These are phyloP conservation scores for Paramecium bursaria DNA, from an alignment of 73 alveolate genomes.

Conservation along the genomic window DNA sequence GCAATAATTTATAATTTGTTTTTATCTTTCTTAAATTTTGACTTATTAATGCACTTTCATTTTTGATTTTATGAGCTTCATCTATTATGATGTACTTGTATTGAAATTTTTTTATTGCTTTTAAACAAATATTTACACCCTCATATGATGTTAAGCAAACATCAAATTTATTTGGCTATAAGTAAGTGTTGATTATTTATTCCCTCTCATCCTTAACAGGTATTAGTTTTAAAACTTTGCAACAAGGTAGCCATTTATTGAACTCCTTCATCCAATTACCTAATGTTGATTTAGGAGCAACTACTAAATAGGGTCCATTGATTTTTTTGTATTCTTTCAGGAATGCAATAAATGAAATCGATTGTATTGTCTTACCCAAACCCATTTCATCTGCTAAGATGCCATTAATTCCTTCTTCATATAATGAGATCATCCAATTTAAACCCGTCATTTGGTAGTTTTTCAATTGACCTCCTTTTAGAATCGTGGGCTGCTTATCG, in stretches of 20 bases:
- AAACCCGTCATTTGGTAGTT: conserved; percentile 96
- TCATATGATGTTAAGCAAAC: conserved; percentile 96
- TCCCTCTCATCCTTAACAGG: conserved; percentile 94
- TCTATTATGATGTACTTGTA: conserved; percentile 94
- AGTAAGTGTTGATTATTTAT: conserved; percentile 82
- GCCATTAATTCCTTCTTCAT: conserved; percentile 88
- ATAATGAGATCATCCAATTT: conserved; percentile 93
- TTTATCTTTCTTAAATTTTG: conserved; percentile 69
- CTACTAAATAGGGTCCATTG: conserved; percentile 81
- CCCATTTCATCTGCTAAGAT: conserved; percentile 96
- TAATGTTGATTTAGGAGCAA: conserved; percentile 95
- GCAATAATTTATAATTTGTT: conserved; percentile 89
- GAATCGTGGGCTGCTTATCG: conserved; percentile 49
- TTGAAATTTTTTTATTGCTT: conserved; percentile 85
- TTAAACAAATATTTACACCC: conserved; percentile 95
- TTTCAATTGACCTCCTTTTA: conserved; percentile 66
- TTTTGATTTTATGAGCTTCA: conserved; percentile 99
- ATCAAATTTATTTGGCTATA: conserved; percentile 92
- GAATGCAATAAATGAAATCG: conserved; percentile 79
- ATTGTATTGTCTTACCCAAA: conserved; percentile 86
- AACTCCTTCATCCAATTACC: conserved; percentile 98
- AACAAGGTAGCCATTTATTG: conserved; percentile 92
- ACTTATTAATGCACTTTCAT: conserved; percentile 78
- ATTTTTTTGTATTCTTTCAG: conserved; percentile 76
- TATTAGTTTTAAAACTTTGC: conserved; percentile 87